A percentile compares a stretch with the other conserved stretches of the same genome.
These are phyloP conservation scores for Hirschfeldia incana DNA, from an alignment of 345 rosid species.

Conservation along the genomic window DNA sequence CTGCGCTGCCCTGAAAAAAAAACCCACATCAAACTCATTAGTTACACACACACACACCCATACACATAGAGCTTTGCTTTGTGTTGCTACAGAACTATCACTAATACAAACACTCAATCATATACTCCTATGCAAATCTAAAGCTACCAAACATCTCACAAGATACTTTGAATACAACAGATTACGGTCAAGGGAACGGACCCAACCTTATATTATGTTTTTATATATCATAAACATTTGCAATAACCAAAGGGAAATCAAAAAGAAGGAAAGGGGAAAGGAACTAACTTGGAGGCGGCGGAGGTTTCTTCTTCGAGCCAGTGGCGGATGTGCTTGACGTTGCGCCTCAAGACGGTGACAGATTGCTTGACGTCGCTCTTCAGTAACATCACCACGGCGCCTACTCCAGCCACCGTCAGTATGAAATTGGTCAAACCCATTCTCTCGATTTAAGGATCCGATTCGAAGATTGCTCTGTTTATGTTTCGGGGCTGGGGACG, in stretches of 20 bases:
- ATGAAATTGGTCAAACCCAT: conserved; percentile 91
- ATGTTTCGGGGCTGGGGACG: too few relatives aligned
- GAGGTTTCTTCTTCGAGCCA: conserved; percentile 98
- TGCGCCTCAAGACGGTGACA: conserved; percentile 71
- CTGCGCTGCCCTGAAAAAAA: conserved; percentile 61
- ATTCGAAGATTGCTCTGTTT: neutral
- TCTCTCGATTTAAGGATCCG: neutral
- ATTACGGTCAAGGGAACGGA: too few relatives aligned
- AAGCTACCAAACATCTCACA: neutral
- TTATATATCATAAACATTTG: too few relatives aligned
- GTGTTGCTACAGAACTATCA: neutral
- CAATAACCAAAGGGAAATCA: neutral
- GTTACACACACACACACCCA: neutral
- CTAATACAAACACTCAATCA: neutral
- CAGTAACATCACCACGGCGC: conserved; percentile 80
- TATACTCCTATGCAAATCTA: neutral
- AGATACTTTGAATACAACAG: too few relatives aligned
- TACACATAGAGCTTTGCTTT: neutral
- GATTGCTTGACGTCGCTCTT: conserved; percentile 92
- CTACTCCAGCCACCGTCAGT: conserved; percentile 88
- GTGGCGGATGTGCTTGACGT: conserved; percentile 79
- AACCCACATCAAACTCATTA: conserved; percentile 23
- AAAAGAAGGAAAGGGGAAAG: neutral
- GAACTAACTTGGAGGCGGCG: conserved; percentile 62
- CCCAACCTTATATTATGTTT: too few relatives aligned